These are phyloP conservation scores for Ceriops zippeliana DNA, from an alignment of 345 rosid genomes.

Conservation along the genomic window DNA sequence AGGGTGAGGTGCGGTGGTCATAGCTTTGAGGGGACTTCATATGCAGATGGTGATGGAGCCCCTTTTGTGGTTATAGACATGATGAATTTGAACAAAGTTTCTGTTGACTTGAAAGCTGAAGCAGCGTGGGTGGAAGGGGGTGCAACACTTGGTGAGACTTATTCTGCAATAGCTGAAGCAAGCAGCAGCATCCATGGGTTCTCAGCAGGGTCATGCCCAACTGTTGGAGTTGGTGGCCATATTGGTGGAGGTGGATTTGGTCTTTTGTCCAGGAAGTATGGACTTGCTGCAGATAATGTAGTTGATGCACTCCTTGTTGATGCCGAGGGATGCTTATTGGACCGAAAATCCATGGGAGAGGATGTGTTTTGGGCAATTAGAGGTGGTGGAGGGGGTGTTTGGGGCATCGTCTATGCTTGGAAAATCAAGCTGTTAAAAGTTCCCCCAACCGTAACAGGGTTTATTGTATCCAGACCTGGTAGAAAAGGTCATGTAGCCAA, in stretches of 20 bases:
- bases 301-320: slow-evolving; percentile 24
- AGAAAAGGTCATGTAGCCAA: slow-evolving; percentile 15
- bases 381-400: slow-evolving; percentile 29
- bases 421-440: slow-evolving; percentile 23
- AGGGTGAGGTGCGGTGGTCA: slow-evolving; percentile 29
- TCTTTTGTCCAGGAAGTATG: slow-evolving; percentile 23
- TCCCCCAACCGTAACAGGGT: slow-evolving; percentile 13
- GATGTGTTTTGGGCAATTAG: slow-evolving; percentile 32
- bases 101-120: slow-evolving; percentile 12
- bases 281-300: slow-evolving; percentile 29
- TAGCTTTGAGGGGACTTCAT: slow-evolving; percentile 30
- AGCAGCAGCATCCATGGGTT: slow-evolving; percentile 22
- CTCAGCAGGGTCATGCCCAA: slow-evolving; percentile 31
- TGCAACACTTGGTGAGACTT: slow-evolving; percentile 30
- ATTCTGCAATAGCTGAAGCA: slow-evolving; percentile 20
- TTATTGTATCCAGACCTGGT: slow-evolving; percentile 17
- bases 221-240: slow-evolving; percentile 32
- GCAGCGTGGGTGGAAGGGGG: slow-evolving; percentile 26
- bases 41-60: background rate
- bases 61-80: slow-evolving; percentile 21
- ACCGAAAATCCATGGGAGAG: slow-evolving; percentile 25
- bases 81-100: slow-evolving; percentile 24
- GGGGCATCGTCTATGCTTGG: slow-evolving; percentile 29
- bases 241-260: slow-evolving; percentile 30
- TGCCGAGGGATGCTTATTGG: slow-evolving; percentile 15